A percentile compares a stretch with the other conserved stretches of the same genome.
Evolutionary conservation across 139 green algal genomes (phyloP).

Genomic region (Pleodorina starrii): DNA sequence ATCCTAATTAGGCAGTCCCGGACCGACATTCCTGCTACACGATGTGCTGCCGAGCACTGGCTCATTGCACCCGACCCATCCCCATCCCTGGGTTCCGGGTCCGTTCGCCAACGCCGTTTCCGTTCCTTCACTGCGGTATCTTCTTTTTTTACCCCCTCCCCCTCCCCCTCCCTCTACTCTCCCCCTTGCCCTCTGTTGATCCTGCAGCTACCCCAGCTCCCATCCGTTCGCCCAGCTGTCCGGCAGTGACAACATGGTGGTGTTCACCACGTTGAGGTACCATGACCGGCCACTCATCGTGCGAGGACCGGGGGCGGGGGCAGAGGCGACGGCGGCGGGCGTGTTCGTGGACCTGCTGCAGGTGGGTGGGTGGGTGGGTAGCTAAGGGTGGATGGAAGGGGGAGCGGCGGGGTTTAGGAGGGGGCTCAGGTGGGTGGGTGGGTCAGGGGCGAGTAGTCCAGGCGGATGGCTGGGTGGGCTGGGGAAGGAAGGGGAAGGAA

Average conservation of each 20-base stretch:
- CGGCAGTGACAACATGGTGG: conserved; percentile 91
- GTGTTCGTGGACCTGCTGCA: conserved; percentile 93
- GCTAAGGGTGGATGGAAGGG: too few relatives aligned
- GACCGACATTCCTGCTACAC: neutral
- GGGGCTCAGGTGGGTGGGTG: too few relatives aligned
- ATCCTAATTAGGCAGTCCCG: neutral
- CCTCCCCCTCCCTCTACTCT: too few relatives aligned
- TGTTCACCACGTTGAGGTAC: conserved; percentile 88
- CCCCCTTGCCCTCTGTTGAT: neutral
- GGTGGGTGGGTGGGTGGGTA: conserved; percentile 50
- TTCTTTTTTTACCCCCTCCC: neutral
- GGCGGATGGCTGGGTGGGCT: too few relatives aligned
- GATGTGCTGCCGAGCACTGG: neutral
- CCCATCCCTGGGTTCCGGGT: neutral
- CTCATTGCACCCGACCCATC: neutral
- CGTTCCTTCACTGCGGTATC: neutral
- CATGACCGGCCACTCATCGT: conserved; percentile 85
- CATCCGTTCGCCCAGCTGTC: conserved; percentile 92
- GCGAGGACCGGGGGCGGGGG: conserved; percentile 88
- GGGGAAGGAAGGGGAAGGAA: too few relatives aligned
- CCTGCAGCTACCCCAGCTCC: conserved; percentile 75
- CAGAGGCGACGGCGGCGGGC: conserved; percentile 93
- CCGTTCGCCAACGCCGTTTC: neutral
- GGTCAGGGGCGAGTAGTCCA: too few relatives aligned
- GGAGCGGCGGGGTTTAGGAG: too few relatives aligned